phyloP scores from a whole-genome alignment of 2,329 filamentous ascomycete genomes.

The Fusarium chaquense region DNA sequence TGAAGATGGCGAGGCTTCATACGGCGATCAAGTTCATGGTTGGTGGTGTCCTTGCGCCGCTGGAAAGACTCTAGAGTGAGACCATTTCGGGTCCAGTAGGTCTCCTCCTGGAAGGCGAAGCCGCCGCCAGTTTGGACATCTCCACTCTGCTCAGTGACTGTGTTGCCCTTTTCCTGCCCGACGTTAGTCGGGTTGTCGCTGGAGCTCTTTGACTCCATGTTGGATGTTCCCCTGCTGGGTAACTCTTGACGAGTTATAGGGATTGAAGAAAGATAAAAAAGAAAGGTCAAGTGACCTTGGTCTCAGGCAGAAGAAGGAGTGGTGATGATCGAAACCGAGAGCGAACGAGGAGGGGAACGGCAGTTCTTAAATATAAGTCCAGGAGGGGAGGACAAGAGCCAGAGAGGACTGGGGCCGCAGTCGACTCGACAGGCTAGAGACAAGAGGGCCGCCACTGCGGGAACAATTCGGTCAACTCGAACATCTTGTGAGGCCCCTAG shows the following conservation, averaged over 20 bases:
- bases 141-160: constrained; percentile 34
- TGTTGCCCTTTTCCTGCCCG: constrained; percentile 41
- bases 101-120: constrained; percentile 41
- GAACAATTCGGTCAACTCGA: constrained; percentile 15
- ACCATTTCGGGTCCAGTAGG: constrained; percentile 43
- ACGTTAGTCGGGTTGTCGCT: constrained; percentile 40
- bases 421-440: constrained; percentile 2
- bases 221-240: constrained; percentile 22
- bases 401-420: constrained; percentile 11
- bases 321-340: constrained; percentile 17
- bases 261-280: constrained; percentile 22
- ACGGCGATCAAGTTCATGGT: constrained; percentile 56
- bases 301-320: constrained; percentile 24
- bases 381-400: constrained; percentile 11
- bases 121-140: constrained; percentile 35
- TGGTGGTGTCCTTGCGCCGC: constrained; percentile 34
- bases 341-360: constrained; percentile 15
- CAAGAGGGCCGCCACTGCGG: constrained; percentile 18
- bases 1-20: constrained; percentile 70
- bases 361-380: constrained; percentile 39
- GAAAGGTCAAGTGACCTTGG: constrained; percentile 35
- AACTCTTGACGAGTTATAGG: constrained; percentile 7
- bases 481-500: constrained; percentile 22
- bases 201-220: constrained; percentile 41
- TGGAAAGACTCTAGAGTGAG: constrained; percentile 46